Conservation (phyloP, 2,329 filamentous ascomycete species). For the Arthrobotrys megalospora region DNA sequence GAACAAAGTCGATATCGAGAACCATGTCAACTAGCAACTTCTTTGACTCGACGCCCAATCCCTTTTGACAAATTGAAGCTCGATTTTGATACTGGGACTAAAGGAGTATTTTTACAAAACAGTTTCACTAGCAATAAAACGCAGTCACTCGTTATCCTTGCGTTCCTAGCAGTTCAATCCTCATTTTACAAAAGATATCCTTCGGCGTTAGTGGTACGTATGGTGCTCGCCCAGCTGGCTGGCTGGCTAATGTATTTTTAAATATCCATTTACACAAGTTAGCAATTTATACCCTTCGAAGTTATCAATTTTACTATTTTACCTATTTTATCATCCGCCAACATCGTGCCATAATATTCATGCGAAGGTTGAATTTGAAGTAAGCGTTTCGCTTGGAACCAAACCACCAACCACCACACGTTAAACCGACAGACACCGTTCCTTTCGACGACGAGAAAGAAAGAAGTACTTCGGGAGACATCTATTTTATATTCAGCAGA, state of each 20-base stretch:
- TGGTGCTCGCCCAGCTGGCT: too few relatives aligned
- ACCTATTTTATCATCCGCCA: too few relatives aligned
- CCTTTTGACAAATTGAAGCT: neutral
- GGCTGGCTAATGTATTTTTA: too few relatives aligned
- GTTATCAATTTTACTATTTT: too few relatives aligned
- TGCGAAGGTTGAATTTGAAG: too few relatives aligned
- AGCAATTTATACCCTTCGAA: too few relatives aligned
- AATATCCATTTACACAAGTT: too few relatives aligned
- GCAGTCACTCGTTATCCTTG: conserved; percentile 39
- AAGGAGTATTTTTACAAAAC: conserved; percentile 4
- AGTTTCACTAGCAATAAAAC: conserved; percentile 23
- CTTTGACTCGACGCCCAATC: neutral
- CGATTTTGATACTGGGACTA: conserved; percentile 13
- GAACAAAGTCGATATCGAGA: conserved; percentile 7
- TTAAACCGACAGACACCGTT: neutral
- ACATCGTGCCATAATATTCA: too few relatives aligned
- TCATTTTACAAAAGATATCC: neutral
- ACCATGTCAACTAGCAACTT: neutral
- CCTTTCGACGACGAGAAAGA: conserved; percentile 1
- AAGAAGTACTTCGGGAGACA: neutral
- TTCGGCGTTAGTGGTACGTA: neutral
- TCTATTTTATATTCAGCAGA: neutral
- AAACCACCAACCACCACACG: neutral
- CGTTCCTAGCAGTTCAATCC: neutral
- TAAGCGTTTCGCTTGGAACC: neutral